Evolutionary conservation across 2,329 filamentous ascomycete species (phyloP), one percentile per base, ranked within the genome.

Genomic region (Diaporthe aspalathi): DNA sequence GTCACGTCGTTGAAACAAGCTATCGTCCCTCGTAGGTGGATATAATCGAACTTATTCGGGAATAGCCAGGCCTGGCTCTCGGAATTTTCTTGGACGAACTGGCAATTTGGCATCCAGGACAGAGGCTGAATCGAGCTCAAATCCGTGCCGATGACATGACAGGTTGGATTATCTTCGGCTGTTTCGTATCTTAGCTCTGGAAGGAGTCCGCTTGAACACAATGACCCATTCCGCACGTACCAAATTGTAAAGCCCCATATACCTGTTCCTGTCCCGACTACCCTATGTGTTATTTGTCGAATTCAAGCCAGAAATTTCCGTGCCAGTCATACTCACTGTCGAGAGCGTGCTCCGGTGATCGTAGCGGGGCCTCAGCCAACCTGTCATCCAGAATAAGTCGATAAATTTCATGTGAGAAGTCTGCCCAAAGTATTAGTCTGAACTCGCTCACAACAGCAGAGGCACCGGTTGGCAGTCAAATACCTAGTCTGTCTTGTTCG

Each of bases 81-180:
- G 0, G 63, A 67, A 5, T 54, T 67, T 11, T 67, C 63, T 29
- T 53, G 63, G 29, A 67, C 27, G 29, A 67, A 67, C n/a, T 43
- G 63, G 22, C 63, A 67, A 11, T 67, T 67, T 5, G 65, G 49
- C 65, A 54, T 54, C 65, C 65, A 67, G 16, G 65, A 35, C 22
- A 67, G 29, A 5, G 65, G 65, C 4, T 56, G 49, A 17, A 67
- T 67, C 9, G 40, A 54, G 32, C 49, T 67, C 24, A 56, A 32
- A 9, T 67, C 65, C 3, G 65, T 67, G 24, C 65, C 38, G 35
- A 67, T 47, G 32, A 67, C 49, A 27, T 47, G 22, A n/a, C 65
- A 56, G 5, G 45, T 67, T 14, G 49, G 65, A n/a, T 67, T 56
- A 6, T 67, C 50, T 54, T 67, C 50, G 11, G 65, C 65, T 67